phyloP scores from a whole-genome alignment of 345 rosid species.

The Melaleuca quinquenervia region DNA sequence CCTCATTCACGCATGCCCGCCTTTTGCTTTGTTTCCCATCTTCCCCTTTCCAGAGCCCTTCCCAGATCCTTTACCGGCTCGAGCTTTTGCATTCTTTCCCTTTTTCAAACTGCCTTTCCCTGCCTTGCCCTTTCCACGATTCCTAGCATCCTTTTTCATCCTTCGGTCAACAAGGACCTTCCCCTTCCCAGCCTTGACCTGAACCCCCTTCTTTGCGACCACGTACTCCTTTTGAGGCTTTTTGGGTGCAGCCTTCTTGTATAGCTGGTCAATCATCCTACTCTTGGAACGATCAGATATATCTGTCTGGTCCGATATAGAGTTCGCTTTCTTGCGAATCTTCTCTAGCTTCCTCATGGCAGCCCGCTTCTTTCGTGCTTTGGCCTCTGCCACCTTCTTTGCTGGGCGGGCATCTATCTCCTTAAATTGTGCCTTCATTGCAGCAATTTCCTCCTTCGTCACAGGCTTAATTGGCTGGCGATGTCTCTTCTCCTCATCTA shows the following conservation, averaged over 20 bases:
- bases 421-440: conserved; percentile 82
- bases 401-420: conserved; percentile 91
- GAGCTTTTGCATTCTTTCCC: conserved; percentile 32
- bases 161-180: conserved; percentile 76
- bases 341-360: conserved; percentile 72
- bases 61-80: conserved; percentile 26
- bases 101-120: conserved; percentile 50
- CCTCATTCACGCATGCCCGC: conserved; percentile 9
- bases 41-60: conserved; percentile 33
- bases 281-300: conserved; percentile 71
- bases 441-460: conserved; percentile 77
- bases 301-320: conserved; percentile 66
- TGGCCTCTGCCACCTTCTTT: conserved; percentile 93
- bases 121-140: conserved; percentile 33
- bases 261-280: conserved; percentile 72
- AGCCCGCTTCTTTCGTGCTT: conserved; percentile 75
- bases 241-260: conserved; percentile 68
- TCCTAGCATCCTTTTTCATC: conserved; percentile 75
- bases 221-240: conserved; percentile 69
- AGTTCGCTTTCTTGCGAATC: conserved; percentile 84
- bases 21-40: conserved; percentile 24
- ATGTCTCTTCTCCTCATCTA: conserved; percentile 83
- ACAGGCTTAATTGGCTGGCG: conserved; percentile 63
- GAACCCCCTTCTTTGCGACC: conserved; percentile 90
- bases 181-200: conserved; percentile 70